Evolutionary conservation across 495 filamentous ascomycete species (phyloP).

Genomic region (Penicillium bovifimosum): DNA sequence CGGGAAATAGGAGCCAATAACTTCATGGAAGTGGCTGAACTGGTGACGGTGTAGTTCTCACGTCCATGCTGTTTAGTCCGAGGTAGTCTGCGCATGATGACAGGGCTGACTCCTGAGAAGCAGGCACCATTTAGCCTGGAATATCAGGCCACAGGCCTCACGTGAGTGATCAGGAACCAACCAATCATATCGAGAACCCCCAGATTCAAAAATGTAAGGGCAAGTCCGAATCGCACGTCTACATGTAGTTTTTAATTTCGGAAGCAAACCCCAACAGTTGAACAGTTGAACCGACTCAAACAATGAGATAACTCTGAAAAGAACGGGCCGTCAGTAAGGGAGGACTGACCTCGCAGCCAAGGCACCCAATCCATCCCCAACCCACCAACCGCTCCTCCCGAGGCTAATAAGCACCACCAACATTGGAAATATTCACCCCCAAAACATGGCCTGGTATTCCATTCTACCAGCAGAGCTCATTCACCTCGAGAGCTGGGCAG

Average conservation of each 20-base stretch:
- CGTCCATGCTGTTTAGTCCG: too few relatives aligned
- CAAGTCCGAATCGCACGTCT: background rate
- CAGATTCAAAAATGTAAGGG: background rate
- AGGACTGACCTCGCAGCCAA: background rate
- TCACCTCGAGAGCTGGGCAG: constrained; percentile 58
- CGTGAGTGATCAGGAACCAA: background rate
- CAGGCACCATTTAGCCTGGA: background rate
- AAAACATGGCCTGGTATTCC: constrained; percentile 58
- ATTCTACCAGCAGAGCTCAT: constrained; percentile 54
- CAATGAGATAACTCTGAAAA: background rate
- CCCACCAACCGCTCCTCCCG: constrained; percentile 5
- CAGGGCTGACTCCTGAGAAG: background rate
- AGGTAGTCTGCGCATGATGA: too few relatives aligned
- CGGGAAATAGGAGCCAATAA: too few relatives aligned
- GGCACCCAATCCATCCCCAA: background rate
- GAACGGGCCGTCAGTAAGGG: background rate
- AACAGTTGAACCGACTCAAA: background rate
- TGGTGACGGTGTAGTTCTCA: too few relatives aligned
- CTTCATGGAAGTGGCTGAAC: too few relatives aligned
- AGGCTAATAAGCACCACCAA: background rate
- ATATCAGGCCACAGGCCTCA: background rate
- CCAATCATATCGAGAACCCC: background rate
- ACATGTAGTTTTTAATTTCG: background rate
- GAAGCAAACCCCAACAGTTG: background rate
- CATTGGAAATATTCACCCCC: background rate